These are phyloP conservation scores for Fraxinus pennsylvanica DNA, from an alignment of 257 asterid species.

Conservation along the genomic window DNA sequence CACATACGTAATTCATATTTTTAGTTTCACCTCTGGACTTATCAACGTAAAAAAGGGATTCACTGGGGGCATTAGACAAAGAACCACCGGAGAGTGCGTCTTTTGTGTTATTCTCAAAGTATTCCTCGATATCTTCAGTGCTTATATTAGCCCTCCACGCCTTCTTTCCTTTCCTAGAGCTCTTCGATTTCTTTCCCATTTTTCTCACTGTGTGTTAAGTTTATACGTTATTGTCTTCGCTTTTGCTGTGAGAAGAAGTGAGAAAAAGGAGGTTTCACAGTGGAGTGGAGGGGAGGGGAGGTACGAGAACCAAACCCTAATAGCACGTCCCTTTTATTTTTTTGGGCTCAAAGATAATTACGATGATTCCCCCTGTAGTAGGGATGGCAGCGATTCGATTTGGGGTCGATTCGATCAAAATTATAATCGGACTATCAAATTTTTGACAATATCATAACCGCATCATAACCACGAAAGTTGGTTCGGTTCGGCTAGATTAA, in stretches of 20 bases:
- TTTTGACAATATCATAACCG: too few species aligned
- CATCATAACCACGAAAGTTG: too few species aligned
- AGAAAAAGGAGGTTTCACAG: too few species aligned
- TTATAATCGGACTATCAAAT: too few species aligned
- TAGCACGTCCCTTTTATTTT: too few species aligned
- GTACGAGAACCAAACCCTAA: too few species aligned
- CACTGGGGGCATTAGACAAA: slow-evolving; percentile 66
- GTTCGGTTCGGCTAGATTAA: too few species aligned
- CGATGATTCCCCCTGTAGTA: too few species aligned
- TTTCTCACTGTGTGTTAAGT: not conserved
- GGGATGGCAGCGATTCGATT: too few species aligned
- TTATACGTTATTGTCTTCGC: not conserved
- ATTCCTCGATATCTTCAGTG: slow-evolving; percentile 84
- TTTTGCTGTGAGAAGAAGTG: not conserved
- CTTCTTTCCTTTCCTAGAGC: slow-evolving; percentile 93
- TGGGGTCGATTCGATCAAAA: too few species aligned
- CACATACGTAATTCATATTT: not conserved
- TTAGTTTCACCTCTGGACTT: slow-evolving; percentile 66
- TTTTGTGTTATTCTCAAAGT: slow-evolving; percentile 76
- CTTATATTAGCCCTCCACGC: slow-evolving; percentile 97
- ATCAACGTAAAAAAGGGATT: slow-evolving; percentile 74
- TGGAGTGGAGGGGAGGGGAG: too few species aligned
- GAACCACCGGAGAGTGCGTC: slow-evolving; percentile 97
- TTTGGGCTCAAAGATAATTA: too few species aligned
- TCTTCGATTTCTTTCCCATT: slow-evolving; percentile 85